Evolutionary conservation across 176 grass and related monocot genomes (phyloP).

Genomic region (Ananas comosus): DNA sequence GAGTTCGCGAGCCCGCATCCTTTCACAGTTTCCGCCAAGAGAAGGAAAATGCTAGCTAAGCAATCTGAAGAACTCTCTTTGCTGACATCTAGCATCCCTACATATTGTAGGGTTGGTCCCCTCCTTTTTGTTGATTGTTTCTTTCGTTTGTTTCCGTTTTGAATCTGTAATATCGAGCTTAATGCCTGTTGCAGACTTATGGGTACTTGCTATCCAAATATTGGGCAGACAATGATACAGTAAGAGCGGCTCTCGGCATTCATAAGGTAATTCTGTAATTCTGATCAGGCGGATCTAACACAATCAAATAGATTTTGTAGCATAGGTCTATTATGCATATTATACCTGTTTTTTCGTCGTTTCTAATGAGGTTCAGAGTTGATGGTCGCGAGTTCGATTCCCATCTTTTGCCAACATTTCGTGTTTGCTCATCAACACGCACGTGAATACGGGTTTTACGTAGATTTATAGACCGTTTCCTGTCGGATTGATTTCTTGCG

Average conservation of each 20-base stretch:
- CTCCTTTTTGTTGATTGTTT: background rate
- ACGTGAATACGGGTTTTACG: no score
- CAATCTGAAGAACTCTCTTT: conserved; percentile 3
- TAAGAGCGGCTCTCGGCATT: conserved; percentile 50
- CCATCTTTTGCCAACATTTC: no score
- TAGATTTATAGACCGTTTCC: background rate
- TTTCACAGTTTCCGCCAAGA: background rate
- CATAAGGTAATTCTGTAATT: conserved; percentile 26
- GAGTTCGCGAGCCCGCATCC: background rate
- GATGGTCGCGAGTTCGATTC: no score
- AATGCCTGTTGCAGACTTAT: conserved; percentile 16
- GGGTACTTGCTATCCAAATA: conserved; percentile 34
- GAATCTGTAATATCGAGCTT: background rate
- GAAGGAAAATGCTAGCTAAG: conserved; percentile 10
- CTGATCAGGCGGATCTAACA: background rate
- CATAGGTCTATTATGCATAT: background rate
- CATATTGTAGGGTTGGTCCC: conserved; percentile 33
- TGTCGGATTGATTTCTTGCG: no score
- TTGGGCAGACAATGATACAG: conserved; percentile 47
- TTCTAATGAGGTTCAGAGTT: no score
- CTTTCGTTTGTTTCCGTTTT: background rate
- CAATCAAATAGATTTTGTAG: background rate
- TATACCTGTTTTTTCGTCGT: no score
- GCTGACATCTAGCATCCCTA: background rate
- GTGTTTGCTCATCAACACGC: no score